Percentiles rank a stretch among this genome's conserved stretches.
Evolutionary conservation across 2,329 filamentous ascomycete species (phyloP).

Genomic region (Emergomyces pasteurianus): DNA sequence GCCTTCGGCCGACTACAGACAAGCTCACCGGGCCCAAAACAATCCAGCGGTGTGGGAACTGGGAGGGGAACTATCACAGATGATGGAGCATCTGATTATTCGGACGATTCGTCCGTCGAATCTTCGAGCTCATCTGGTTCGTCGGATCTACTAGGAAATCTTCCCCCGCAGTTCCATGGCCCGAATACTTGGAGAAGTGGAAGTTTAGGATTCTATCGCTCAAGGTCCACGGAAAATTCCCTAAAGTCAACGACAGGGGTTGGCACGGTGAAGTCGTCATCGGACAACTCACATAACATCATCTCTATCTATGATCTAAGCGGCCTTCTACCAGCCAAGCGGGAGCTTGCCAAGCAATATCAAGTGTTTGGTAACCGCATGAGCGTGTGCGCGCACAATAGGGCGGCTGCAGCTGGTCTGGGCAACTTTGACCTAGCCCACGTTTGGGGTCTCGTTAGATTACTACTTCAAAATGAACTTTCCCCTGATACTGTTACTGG

Average conservation of each 20-base stretch:
- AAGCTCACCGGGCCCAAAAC: conserved; percentile 36
- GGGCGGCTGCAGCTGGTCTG: conserved; percentile 58
- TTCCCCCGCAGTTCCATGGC: conserved; percentile 38
- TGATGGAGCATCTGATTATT: conserved; percentile 34
- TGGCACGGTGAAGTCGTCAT: conserved; percentile 37
- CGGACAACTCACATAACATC: conserved; percentile 49
- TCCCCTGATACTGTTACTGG: conserved; percentile 52
- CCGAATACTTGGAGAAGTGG: conserved; percentile 41
- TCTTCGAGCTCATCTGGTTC: conserved; percentile 43
- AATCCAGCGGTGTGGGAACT: conserved; percentile 36
- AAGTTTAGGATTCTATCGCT: conserved; percentile 45
- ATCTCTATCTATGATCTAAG: conserved; percentile 62
- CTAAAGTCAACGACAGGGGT: conserved; percentile 44
- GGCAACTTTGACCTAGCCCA: conserved; percentile 61
- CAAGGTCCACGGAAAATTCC: conserved; percentile 36
- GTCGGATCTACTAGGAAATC: conserved; percentile 31
- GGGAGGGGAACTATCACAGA: conserved; percentile 28
- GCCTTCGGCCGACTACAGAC: conserved; percentile 50
- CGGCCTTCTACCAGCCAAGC: conserved; percentile 64
- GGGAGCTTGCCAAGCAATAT: conserved; percentile 65
- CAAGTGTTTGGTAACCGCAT: conserved; percentile 69
- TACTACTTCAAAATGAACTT: conserved; percentile 66
- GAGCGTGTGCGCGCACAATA: conserved; percentile 77
- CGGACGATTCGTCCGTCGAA: conserved; percentile 45
- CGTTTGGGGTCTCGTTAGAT: conserved; percentile 69